Evolutionary conservation across 495 filamentous ascomycete genomes (phyloP).

Genomic region (Xylaria venustula): DNA sequence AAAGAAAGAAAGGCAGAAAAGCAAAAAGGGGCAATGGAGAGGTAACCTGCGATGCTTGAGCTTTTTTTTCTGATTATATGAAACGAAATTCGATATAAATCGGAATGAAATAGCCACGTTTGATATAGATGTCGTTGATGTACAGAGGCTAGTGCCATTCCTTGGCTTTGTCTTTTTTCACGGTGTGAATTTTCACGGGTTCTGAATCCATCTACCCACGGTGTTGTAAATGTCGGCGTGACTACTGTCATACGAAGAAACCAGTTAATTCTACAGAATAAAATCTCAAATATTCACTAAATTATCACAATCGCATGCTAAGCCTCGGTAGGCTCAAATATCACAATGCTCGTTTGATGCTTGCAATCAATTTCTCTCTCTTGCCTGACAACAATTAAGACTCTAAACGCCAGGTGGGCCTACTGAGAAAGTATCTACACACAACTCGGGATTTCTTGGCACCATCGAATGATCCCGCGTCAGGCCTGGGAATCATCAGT

Average conservation of each 20-base stretch:
- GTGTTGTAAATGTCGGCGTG: no score
- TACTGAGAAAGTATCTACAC: slow-evolving; percentile 13
- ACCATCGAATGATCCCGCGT: neutral
- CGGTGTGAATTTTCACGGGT: no score
- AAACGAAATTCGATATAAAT: neutral
- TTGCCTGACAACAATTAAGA: no score
- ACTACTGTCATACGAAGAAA: no score
- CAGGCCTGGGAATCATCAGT: slow-evolving; percentile 10
- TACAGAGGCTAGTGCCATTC: neutral
- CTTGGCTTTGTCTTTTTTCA: no score
- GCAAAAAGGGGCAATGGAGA: no score
- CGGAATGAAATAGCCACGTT: neutral
- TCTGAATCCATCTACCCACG: no score
- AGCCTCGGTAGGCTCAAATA: no score
- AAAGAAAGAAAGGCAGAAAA: no score
- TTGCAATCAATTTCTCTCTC: slow-evolving; percentile 2
- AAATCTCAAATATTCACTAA: no score
- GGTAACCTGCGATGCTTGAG: neutral
- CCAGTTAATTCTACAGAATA: no score
- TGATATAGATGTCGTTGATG: neutral
- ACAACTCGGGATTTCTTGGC: neutral
- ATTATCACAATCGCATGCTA: no score
- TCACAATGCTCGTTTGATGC: neutral
- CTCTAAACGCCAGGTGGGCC: slow-evolving; percentile 6
- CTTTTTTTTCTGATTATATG: neutral